Evolutionary conservation across 2,329 filamentous ascomycete genomes (phyloP).

Genomic region (Blumeriella jaapii): DNA sequence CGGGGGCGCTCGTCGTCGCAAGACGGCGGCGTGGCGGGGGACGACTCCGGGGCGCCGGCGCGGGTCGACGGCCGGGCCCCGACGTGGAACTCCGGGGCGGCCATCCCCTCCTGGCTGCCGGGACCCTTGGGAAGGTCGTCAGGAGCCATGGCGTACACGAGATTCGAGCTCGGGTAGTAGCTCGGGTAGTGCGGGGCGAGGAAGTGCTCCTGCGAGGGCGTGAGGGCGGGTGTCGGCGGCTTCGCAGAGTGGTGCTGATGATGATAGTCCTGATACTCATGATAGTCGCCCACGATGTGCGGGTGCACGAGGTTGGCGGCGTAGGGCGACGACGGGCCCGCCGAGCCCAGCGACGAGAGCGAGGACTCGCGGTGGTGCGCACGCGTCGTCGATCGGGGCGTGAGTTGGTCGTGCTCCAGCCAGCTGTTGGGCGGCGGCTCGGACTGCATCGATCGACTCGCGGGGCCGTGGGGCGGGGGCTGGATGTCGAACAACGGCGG

Average conservation of each 20-base stretch:
- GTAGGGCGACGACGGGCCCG: conserved; percentile 48
- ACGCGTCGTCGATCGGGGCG: conserved; percentile 25
- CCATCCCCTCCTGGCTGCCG: conserved; percentile 23
- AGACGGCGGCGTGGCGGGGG: conserved; percentile 41
- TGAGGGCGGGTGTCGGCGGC: conserved; percentile 26
- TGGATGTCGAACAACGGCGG: conserved; percentile 20
- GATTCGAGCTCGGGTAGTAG: conserved; percentile 27
- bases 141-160: conserved; percentile 20
- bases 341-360: conserved; percentile 47
- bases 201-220: conserved; percentile 25
- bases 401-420: conserved; percentile 26
- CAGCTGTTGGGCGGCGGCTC: conserved; percentile 21
- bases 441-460: conserved; percentile 22
- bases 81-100: conserved; percentile 22
- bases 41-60: conserved; percentile 50
- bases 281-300: conserved; percentile 37
- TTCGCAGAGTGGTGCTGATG: conserved; percentile 23
- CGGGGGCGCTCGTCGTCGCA: conserved; percentile 41
- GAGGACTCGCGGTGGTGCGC: conserved; percentile 49
- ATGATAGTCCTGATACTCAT: conserved; percentile 30
- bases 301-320: conserved; percentile 44
- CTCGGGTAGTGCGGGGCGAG: conserved; percentile 29
- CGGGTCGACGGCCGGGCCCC: conserved; percentile 35
- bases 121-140: conserved; percentile 18
- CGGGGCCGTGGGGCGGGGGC: conserved; percentile 10